Conservation (phyloP, 257 asterid species). For the Thymus quinquecostatus region DNA sequence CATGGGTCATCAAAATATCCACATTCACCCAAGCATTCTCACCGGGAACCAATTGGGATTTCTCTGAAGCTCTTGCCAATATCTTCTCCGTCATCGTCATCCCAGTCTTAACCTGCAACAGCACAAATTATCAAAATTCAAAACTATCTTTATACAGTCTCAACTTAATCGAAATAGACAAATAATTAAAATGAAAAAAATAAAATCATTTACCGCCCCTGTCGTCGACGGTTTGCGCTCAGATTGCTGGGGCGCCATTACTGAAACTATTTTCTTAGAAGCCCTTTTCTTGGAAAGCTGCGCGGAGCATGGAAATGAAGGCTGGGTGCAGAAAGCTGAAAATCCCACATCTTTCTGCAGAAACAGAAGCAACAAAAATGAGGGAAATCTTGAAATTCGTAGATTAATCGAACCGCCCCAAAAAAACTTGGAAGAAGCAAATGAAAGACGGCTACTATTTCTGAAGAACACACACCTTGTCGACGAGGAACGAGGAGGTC, state of each 20-base stretch:
- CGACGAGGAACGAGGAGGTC: conserved; percentile 44
- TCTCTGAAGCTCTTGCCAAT: conserved; percentile 81
- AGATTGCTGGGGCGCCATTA: conserved; percentile 80
- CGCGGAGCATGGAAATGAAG: conserved; percentile 46
- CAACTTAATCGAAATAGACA: neutral
- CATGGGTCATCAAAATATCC: conserved; percentile 96
- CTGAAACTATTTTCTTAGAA: conserved; percentile 61
- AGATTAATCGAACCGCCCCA: conserved; percentile 1
- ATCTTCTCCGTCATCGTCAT: conserved; percentile 98
- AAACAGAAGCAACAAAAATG: conserved; percentile 19
- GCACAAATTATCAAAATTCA: conserved; percentile 26
- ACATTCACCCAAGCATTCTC: conserved; percentile 92
- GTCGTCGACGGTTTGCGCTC: conserved; percentile 76
- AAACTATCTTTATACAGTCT: conserved; percentile 9
- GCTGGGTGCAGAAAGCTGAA: conserved; percentile 49
- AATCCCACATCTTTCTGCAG: conserved; percentile 66
- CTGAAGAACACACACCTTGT: conserved; percentile 43
- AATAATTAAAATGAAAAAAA: neutral
- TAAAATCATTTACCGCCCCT: conserved; percentile 58
- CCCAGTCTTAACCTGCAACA: conserved; percentile 74
- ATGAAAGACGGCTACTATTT: conserved; percentile 7
- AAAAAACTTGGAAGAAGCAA: neutral
- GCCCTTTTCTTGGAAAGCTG: conserved; percentile 46
- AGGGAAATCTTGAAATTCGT: neutral
- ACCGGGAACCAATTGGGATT: conserved; percentile 73